phyloP scores from a whole-genome alignment of 108 stramenopile species.

The Seminavis robusta region DNA sequence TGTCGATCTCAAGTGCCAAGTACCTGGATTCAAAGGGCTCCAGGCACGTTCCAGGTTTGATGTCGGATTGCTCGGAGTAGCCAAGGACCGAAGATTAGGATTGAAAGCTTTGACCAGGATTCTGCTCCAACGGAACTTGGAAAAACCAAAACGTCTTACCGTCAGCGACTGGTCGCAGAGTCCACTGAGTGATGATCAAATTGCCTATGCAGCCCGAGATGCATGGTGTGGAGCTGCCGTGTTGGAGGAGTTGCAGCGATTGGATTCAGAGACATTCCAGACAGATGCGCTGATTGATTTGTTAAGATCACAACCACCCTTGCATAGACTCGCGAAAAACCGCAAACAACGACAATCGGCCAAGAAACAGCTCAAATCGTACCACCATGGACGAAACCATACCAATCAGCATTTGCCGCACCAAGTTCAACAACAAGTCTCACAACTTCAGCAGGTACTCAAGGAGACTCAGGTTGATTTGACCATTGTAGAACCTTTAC shows the following conservation, averaged over 20 bases:
- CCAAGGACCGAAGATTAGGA: constrained; percentile 24
- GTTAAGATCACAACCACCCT: not conserved
- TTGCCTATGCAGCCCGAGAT: constrained; percentile 72
- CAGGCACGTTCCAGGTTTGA: constrained; percentile 54
- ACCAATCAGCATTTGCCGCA: no score
- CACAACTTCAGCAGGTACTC: no score
- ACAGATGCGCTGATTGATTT: constrained; percentile 30
- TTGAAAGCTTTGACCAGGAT: constrained; percentile 34
- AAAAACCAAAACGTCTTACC: constrained; percentile 44
- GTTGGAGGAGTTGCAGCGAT: constrained; percentile 25
- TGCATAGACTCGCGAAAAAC: not conserved
- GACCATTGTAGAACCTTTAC: no score
- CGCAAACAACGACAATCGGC: not conserved
- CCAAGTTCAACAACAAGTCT: no score
- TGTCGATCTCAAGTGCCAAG: constrained; percentile 42
- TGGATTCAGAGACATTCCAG: constrained; percentile 25
- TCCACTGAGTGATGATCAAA: constrained; percentile 52
- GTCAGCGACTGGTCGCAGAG: constrained; percentile 55
- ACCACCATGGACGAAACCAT: no score
- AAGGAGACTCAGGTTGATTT: no score
- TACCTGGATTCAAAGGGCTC: not conserved
- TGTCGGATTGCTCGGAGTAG: constrained; percentile 33
- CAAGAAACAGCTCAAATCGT: no score
- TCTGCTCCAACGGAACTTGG: constrained; percentile 48
- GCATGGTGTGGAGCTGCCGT: constrained; percentile 80